phyloP scores from a whole-genome alignment of 306 rosid species.

The Lathyrus oleraceus region DNA sequence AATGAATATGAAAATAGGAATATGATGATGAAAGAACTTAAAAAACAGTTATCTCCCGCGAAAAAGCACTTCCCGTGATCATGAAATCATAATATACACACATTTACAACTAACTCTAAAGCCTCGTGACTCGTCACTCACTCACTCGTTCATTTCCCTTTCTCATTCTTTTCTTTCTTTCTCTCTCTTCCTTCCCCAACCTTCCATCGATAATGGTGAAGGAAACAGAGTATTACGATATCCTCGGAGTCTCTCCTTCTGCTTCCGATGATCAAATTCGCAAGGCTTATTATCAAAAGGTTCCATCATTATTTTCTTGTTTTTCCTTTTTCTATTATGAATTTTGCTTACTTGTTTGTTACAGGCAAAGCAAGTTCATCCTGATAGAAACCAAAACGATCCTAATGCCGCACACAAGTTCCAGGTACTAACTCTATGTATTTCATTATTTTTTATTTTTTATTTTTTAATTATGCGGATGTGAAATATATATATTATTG shows the following conservation, averaged over 20 bases:
- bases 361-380: slow-evolving; percentile 97
- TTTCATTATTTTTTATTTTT: neutral
- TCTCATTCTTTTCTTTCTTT: neutral
- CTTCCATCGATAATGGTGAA: slow-evolving; percentile 50
- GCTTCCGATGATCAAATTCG: slow-evolving; percentile 84
- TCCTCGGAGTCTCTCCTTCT: slow-evolving; percentile 64
- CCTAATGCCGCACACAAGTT: slow-evolving; percentile 84
- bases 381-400: slow-evolving; percentile 86
- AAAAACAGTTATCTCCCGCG: slow-evolving; percentile 69
- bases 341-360: neutral
- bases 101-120: slow-evolving; percentile 71
- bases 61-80: slow-evolving; percentile 48
- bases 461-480: neutral
- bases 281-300: slow-evolving; percentile 92
- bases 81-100: slow-evolving; percentile 42
- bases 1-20: neutral
- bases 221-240: slow-evolving; percentile 83
- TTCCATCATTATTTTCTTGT: neutral
- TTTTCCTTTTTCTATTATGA: neutral
- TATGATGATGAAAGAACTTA: slow-evolving; percentile 41
- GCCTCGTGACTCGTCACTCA: slow-evolving; percentile 34
- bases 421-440: slow-evolving; percentile 32
- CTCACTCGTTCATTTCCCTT: neutral
- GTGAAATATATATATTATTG: neutral
- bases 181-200: neutral